Base-by-base conservation (phyloP, 768 basidiomycete species). In the Phlebiopsis flavidoalba region DNA sequence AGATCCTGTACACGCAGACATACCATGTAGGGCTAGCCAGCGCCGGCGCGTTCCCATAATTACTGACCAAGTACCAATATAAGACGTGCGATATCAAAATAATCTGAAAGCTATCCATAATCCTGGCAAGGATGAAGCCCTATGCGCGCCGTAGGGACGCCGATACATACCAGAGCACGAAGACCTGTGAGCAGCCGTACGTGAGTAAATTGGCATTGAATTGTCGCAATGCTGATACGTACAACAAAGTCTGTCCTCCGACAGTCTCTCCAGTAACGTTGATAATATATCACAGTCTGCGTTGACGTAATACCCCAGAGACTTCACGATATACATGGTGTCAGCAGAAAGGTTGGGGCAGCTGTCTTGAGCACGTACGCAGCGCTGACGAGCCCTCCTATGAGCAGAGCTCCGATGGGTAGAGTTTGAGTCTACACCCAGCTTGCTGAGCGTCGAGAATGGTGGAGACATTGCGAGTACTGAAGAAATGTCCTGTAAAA, bases 1-100 rank as follows among this genome's bases (percentile, higher is more conserved):
- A 31, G 26, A n/a, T n/a, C 6, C 26, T 2, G 26, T 31, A 6
- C 6, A 31, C 26, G 26, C 6, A 31, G 26, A 31, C 81, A 37
- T 54, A 83, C 85, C 85, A 87, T 11, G 81, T 74, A 0, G 80
- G 79, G 21, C 63, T 61, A 11, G 66, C 10, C n/a, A 86, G 71
- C 2, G 83, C 77, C 15, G 70, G 7, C 2, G 79, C 77, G 63
- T 81, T 80, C 60, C 79, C 67, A 64, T 78, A 86, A 70, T 86
- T 84, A 46, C 67, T 71, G 50, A 86, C 82, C 54, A 85, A 75
- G 63, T 86, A 86, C 65, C 76, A 76, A 63, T 86, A 87, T 40
- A 83, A 73, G 63, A 83, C 77, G 66, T 86, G 85, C 51, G 74
- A 74, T 51, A 79, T 80, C 58, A 86, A 65, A 43, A 71, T 73